These are phyloP conservation scores for Phialemoniopsis sp. DNA, from an alignment of 2,329 filamentous ascomycete genomes.

Conservation along the genomic window DNA sequence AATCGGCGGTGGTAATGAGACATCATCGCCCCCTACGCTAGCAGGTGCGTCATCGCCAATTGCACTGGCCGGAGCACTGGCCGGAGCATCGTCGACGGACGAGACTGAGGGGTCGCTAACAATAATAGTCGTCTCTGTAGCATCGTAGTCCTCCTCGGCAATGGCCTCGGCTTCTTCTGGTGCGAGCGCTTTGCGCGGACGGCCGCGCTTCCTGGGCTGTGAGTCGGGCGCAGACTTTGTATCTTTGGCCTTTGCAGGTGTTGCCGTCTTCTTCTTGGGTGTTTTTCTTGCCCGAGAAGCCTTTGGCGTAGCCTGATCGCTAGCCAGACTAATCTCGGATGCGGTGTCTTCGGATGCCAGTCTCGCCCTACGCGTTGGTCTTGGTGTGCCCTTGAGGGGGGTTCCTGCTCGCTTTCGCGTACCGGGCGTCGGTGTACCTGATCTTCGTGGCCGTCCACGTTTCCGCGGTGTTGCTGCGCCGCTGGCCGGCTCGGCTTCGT, in stretches of 20 bases:
- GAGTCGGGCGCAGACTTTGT: constrained; percentile 8
- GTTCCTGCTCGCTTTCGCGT: constrained; percentile 42
- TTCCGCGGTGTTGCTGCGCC: constrained; percentile 31
- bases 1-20: constrained; percentile 10
- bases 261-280: constrained; percentile 16
- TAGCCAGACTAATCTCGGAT: constrained; percentile 18
- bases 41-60: too few species aligned
- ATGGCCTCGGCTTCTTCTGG: constrained; percentile 18
- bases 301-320: constrained; percentile 19
- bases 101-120: too few species aligned
- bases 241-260: constrained; percentile 16
- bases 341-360: constrained; percentile 10
- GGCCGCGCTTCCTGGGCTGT: constrained; percentile 22
- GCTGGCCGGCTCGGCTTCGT: constrained; percentile 26
- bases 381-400: constrained; percentile 30
- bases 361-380: constrained; percentile 23
- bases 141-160: constrained; percentile 10
- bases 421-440: constrained; percentile 45
- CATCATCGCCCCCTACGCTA: constrained; percentile 11
- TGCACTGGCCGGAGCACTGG: too few species aligned
- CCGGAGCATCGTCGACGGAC: too few species aligned
- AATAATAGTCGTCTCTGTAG: neutral
- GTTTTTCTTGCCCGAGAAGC: constrained; percentile 10
- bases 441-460: constrained; percentile 42
- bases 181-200: constrained; percentile 18